phyloP scores from a whole-genome alignment of 805 yeast genomes.

The Saturnispora kantuleensis region DNA sequence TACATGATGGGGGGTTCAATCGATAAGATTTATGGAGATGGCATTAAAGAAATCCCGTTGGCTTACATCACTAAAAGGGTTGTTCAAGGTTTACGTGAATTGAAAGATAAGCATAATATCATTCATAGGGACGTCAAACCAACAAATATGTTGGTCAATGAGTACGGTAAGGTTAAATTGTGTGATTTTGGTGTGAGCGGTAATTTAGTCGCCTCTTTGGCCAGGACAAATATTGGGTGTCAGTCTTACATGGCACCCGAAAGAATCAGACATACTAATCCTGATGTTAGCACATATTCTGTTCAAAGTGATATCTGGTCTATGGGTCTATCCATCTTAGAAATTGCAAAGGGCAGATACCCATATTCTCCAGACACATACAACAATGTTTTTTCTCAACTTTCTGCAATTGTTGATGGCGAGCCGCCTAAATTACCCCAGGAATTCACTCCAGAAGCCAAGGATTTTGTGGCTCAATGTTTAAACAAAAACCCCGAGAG shows the following conservation, averaged over 20 bases:
- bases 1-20: constrained; percentile 95
- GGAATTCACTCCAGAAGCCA: constrained; percentile 65
- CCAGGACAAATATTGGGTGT: constrained; percentile 93
- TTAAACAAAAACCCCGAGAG: constrained; percentile 69
- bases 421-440: constrained; percentile 72
- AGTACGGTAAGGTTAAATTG: constrained; percentile 73
- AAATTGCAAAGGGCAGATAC: constrained; percentile 81
- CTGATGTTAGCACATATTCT: constrained; percentile 73
- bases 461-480: constrained; percentile 67
- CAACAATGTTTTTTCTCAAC: constrained; percentile 81
- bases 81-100: constrained; percentile 67
- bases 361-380: constrained; percentile 97
- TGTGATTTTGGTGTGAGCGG: constrained; percentile 98
- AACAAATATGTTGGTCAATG: constrained; percentile 76
- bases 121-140: constrained; percentile 97
- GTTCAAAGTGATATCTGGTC: constrained; percentile 97
- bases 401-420: constrained; percentile 94
- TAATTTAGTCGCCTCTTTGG: constrained; percentile 86
- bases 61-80: constrained; percentile 76
- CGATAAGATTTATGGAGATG: constrained; percentile 71
- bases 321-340: constrained; percentile 74
- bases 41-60: constrained; percentile 68
- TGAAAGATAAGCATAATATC: constrained; percentile 84
- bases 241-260: constrained; percentile 99
- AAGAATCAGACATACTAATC: constrained; percentile 66